phyloP scores from a whole-genome alignment of 2,329 filamentous ascomycete genomes.

The Stachybotrys echinatus region DNA sequence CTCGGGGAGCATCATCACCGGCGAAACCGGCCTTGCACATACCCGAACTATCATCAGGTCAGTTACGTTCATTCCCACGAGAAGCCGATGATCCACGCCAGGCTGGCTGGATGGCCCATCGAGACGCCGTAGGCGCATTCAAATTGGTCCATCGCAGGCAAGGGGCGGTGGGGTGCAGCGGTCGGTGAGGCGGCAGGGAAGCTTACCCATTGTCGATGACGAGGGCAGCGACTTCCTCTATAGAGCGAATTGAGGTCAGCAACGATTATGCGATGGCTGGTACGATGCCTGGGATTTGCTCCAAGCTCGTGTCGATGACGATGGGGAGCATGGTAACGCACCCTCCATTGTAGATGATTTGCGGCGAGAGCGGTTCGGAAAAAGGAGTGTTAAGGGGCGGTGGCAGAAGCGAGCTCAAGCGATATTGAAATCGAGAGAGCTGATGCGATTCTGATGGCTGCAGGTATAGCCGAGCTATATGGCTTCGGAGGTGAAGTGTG shows the following conservation, averaged over 20 bases:
- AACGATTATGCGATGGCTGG: constrained; percentile 12
- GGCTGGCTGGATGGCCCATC: constrained; percentile 10
- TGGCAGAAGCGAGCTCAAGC: constrained; percentile 16
- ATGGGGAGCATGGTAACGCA: constrained; percentile 30
- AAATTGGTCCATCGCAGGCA: constrained; percentile 3
- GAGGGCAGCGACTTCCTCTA: constrained; percentile 99
- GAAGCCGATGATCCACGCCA: not conserved
- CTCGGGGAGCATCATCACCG: constrained; percentile 99
- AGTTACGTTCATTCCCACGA: not conserved
- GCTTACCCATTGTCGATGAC: constrained; percentile 99
- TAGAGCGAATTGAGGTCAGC: constrained; percentile 40
- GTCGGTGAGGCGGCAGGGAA: constrained; percentile 33
- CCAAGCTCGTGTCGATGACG: constrained; percentile 16
- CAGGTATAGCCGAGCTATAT: constrained; percentile 13
- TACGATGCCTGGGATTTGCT: constrained; percentile 11
- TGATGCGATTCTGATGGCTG: constrained; percentile 5
- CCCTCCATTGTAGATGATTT: constrained; percentile 53
- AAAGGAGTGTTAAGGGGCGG: constrained; percentile 36
- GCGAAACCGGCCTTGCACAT: constrained; percentile 99
- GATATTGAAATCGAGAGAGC: constrained; percentile 13
- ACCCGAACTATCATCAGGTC: constrained; percentile 70
- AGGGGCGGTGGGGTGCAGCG: constrained; percentile 14
- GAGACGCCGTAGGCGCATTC: not conserved
- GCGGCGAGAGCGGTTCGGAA: constrained; percentile 14
- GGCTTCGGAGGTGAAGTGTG: constrained; percentile 24